Evolutionary conservation across 176 grass and related monocot genomes (phyloP).

Genomic region (Rhynchospora tenuis): DNA sequence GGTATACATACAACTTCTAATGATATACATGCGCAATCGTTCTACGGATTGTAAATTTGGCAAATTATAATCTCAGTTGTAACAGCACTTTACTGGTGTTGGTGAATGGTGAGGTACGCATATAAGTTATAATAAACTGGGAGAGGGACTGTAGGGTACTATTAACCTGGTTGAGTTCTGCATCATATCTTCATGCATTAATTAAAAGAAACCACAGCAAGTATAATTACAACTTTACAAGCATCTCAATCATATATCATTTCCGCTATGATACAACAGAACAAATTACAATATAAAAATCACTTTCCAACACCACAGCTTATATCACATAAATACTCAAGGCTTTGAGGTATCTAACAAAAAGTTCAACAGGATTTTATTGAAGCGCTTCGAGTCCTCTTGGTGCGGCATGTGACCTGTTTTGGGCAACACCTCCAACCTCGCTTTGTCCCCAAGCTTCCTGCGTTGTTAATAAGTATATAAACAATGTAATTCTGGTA

Average conservation of each 20-base stretch:
- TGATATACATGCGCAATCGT: too few relatives aligned
- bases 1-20: too few relatives aligned
- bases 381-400: constrained; percentile 61
- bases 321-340: background rate
- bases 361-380: constrained; percentile 39
- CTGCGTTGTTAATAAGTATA: constrained; percentile 22
- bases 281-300: background rate
- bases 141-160: background rate
- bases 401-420: constrained; percentile 63
- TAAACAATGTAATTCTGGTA: background rate
- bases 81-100: background rate
- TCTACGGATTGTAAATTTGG: too few relatives aligned
- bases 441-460: constrained; percentile 58
- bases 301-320: background rate
- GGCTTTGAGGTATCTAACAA: constrained; percentile 25
- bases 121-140: too few relatives aligned
- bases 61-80: background rate
- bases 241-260: background rate
- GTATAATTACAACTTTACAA: background rate
- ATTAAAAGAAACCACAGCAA: background rate
- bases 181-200: background rate
- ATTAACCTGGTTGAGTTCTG: background rate
- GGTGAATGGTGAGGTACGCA: background rate
- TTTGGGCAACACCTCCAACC: constrained; percentile 51
- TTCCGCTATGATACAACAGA: background rate